Conservation (phyloP, 306 rosid genomes). For the Hippophae gyantsensis region DNA sequence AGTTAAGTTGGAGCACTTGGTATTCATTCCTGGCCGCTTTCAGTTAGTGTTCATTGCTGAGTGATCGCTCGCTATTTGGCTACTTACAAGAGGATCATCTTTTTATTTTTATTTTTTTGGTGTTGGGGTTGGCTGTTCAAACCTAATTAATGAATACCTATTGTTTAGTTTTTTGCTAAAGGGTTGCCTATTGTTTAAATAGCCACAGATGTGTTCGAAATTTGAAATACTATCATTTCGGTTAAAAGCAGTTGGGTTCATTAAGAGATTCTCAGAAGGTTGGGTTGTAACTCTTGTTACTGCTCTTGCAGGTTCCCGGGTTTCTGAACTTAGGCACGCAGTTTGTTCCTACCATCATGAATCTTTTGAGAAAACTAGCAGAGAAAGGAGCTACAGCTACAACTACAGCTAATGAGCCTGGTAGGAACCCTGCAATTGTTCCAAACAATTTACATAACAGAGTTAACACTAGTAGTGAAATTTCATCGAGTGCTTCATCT, state of each 20-base stretch:
- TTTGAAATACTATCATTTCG: too few species aligned
- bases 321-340: slow-evolving; percentile 64
- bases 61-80: too few species aligned
- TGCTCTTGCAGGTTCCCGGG: slow-evolving; percentile 70
- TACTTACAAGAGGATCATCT: too few species aligned
- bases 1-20: too few species aligned
- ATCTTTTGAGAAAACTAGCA: slow-evolving; percentile 63
- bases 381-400: slow-evolving; percentile 55
- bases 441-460: slow-evolving; percentile 31
- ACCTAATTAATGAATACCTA: too few species aligned
- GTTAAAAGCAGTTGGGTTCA: background rate
- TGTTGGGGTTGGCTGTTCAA: too few species aligned
- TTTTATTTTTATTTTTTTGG: too few species aligned
- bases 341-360: slow-evolving; percentile 75
- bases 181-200: too few species aligned
- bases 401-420: slow-evolving; percentile 38
- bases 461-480: slow-evolving; percentile 21
- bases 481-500: slow-evolving; percentile 35
- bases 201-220: too few species aligned
- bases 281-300: slow-evolving; percentile 6
- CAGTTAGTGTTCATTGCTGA: too few species aligned
- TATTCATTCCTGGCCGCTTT: too few species aligned
- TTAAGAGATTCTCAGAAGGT: background rate
- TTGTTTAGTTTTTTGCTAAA: too few species aligned
- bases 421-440: slow-evolving; percentile 26